These are phyloP conservation scores for Typha latifolia DNA, from an alignment of 176 grass and related monocot genomes.

Conservation along the genomic window DNA sequence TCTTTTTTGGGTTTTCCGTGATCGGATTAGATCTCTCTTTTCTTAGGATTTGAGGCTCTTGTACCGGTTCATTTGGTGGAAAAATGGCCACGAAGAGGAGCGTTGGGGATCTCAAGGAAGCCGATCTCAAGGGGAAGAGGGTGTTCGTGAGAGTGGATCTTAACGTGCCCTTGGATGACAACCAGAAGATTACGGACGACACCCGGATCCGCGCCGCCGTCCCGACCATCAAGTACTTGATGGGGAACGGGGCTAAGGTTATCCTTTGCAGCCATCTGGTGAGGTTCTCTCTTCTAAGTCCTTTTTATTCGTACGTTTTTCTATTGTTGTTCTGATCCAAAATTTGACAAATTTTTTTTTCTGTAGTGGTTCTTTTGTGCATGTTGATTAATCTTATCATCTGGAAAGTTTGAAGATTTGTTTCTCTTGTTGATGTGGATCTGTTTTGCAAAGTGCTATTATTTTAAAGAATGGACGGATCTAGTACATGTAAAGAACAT, in stretches of 20 bases:
- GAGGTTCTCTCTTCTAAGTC: conserved; percentile 1
- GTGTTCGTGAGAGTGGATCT: conserved; percentile 91
- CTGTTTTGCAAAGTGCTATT: too few relatives aligned
- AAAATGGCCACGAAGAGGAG: conserved; percentile 88
- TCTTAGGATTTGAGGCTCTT: neutral
- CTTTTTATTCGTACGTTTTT: too few relatives aligned
- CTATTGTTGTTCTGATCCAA: too few relatives aligned
- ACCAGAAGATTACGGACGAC: conserved; percentile 91
- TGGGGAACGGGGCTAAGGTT: conserved; percentile 68
- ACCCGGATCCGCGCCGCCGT: conserved; percentile 77
- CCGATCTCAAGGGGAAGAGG: conserved; percentile 75
- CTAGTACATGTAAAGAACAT: too few relatives aligned
- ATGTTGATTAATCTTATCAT: too few relatives aligned
- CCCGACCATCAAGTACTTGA: conserved; percentile 83
- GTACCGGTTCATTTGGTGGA: conserved; percentile 13
- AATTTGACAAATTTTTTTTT: too few relatives aligned
- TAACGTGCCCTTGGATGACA: conserved; percentile 90
- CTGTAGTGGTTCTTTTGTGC: too few relatives aligned
- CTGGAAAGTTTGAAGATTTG: too few relatives aligned
- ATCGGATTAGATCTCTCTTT: neutral
- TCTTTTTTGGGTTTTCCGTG: neutral
- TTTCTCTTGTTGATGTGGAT: too few relatives aligned
- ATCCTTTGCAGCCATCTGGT: conserved; percentile 86
- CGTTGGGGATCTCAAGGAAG: conserved; percentile 61
- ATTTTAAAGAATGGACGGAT: too few relatives aligned